phyloP scores from a whole-genome alignment of 257 asterid species.

The Cruciata laevipes region DNA sequence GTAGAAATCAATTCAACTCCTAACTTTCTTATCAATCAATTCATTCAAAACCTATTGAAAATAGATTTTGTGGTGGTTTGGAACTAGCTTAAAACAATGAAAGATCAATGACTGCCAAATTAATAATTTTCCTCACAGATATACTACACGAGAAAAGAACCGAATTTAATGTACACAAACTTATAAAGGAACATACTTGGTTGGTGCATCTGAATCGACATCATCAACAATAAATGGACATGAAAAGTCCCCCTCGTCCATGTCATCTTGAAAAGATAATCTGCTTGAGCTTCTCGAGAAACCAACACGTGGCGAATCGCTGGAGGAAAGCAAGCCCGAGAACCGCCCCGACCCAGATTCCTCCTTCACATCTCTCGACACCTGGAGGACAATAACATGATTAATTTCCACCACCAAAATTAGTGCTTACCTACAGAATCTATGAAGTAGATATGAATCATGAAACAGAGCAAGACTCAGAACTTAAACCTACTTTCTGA shows the following conservation, averaged over 20 bases:
- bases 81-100: not conserved
- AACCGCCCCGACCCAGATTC: slow-evolving; percentile 99
- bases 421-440: not conserved
- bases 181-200: slow-evolving; percentile 40
- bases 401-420: slow-evolving; percentile 2
- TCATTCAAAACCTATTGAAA: not conserved
- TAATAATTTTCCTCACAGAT: not conserved
- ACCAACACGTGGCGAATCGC: slow-evolving; percentile 89
- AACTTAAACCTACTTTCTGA: slow-evolving; percentile 49
- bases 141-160: not conserved
- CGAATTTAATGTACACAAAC: not conserved
- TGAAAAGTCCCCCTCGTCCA: slow-evolving; percentile 72
- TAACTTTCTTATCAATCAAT: not conserved
- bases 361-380: slow-evolving; percentile 71
- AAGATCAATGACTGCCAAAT: not conserved
- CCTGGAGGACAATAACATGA: slow-evolving; percentile 43
- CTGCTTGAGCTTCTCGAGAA: slow-evolving; percentile 95
- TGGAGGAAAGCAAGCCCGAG: slow-evolving; percentile 77
- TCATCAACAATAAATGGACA: slow-evolving; percentile 98
- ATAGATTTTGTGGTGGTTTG: too few species aligned
- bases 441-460: slow-evolving; percentile 1
- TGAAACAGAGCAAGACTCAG: slow-evolving; percentile 13
- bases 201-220: slow-evolving; percentile 61
- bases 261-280: slow-evolving; percentile 89
- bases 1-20: too few species aligned